phyloP scores from a whole-genome alignment of 495 filamentous ascomycete genomes.

The Cladorrhinum samala region DNA sequence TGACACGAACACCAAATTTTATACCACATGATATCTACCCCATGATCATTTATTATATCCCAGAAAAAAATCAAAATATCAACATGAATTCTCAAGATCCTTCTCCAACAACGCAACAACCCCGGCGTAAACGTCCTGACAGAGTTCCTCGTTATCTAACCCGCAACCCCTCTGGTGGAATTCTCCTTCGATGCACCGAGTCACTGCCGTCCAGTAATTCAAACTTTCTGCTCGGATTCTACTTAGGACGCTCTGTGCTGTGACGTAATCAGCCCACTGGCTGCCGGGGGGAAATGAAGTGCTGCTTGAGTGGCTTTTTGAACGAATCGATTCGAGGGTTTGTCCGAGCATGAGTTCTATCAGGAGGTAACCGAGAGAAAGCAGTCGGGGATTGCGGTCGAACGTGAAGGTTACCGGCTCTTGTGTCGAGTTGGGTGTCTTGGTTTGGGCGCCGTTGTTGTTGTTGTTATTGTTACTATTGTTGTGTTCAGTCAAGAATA shows the following conservation, averaged over 20 bases:
- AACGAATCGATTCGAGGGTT: neutral
- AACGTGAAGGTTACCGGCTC: neutral
- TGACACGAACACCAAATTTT: too few species aligned
- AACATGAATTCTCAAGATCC: conserved; percentile 1
- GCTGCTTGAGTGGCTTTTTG: neutral
- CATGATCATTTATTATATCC: too few species aligned
- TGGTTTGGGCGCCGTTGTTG: neutral
- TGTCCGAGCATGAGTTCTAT: neutral
- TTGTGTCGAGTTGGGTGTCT: neutral
- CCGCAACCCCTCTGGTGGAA: neutral
- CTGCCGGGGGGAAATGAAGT: neutral
- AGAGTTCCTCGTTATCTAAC: neutral
- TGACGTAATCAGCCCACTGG: neutral
- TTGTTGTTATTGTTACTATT: neutral
- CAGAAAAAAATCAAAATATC: neutral
- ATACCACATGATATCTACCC: too few species aligned
- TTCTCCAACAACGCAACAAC: conserved; percentile 1
- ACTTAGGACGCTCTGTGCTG: neutral
- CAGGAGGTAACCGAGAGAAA: neutral
- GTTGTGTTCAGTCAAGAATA: neutral
- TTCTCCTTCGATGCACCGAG: neutral
- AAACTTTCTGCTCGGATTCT: neutral
- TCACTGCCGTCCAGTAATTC: neutral
- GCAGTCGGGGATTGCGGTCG: neutral
- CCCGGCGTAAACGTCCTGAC: neutral